A percentile compares a stretch with the other conserved stretches of the same genome.
phyloP scores from a whole-genome alignment of 176 grass and related monocot species.

The Musa beccarii region DNA sequence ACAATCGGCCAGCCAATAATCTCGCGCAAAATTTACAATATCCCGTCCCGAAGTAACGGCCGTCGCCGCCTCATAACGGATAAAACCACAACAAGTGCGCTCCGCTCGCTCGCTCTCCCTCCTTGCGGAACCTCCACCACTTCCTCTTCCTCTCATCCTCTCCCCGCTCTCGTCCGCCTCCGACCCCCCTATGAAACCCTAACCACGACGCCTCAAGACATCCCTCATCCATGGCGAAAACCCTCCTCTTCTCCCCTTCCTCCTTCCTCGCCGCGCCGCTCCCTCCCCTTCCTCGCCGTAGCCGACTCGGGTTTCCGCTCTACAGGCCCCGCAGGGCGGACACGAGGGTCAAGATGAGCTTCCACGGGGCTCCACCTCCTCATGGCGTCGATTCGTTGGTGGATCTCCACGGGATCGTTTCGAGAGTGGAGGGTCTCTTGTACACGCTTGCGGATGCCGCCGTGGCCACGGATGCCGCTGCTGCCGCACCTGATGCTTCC shows the following conservation, averaged over 20 bases:
- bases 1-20: too few relatives aligned
- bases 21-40: too few relatives aligned
- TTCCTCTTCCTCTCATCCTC: not conserved
- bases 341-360: constrained; percentile 41
- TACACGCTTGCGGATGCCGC: constrained; percentile 81
- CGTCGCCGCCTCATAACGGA: too few relatives aligned
- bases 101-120: too few relatives aligned
- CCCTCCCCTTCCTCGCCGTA: constrained; percentile 24
- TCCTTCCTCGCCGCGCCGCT: constrained; percentile 34
- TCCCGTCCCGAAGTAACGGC: too few relatives aligned
- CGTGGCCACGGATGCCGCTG: constrained; percentile 62
- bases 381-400: constrained; percentile 19
- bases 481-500: constrained; percentile 25
- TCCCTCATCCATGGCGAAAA: constrained; percentile 44
- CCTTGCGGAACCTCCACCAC: not conserved
- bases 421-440: constrained; percentile 61
- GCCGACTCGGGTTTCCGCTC: constrained; percentile 25
- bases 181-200: constrained; percentile 37
- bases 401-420: constrained; percentile 42
- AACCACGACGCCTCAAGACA: not conserved
- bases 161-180: not conserved
- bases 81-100: too few relatives aligned
- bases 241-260: constrained; percentile 46
- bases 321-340: constrained; percentile 11
- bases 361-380: constrained; percentile 33